Percentiles rank a stretch among this genome's conserved stretches.
Conservation (phyloP, 2,329 filamentous ascomycete genomes). For the Verticillium klebahnii region DNA sequence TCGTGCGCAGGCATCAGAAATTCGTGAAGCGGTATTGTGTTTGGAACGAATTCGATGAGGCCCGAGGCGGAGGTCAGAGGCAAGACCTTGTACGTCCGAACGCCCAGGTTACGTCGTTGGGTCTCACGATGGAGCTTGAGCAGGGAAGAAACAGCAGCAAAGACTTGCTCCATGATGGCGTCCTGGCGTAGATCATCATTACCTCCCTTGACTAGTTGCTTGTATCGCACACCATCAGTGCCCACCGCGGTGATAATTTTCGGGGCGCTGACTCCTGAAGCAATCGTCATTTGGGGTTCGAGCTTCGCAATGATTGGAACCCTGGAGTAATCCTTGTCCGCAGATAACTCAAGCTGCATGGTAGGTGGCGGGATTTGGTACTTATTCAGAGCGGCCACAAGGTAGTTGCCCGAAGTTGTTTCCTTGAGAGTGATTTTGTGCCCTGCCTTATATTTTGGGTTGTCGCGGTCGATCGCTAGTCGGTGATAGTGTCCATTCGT, state of each 20-base stretch:
- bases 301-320: slow-evolving; percentile 73
- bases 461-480: slow-evolving; percentile 61
- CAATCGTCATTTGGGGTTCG: slow-evolving; percentile 74
- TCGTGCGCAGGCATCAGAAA: slow-evolving; percentile 90
- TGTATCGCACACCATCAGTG: slow-evolving; percentile 74
- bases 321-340: slow-evolving; percentile 68
- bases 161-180: slow-evolving; percentile 98
- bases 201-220: slow-evolving; percentile 90
- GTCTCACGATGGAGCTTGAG: slow-evolving; percentile 82
- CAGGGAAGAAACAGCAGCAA: slow-evolving; percentile 88
- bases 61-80: slow-evolving; percentile 81
- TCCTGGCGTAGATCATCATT: slow-evolving; percentile 96
- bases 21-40: slow-evolving; percentile 88
- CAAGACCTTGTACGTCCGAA: slow-evolving; percentile 95
- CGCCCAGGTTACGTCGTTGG: slow-evolving; percentile 80
- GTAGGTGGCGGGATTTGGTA: slow-evolving; percentile 83
- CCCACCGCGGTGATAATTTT: slow-evolving; percentile 85
- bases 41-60: slow-evolving; percentile 93
- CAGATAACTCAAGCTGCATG: slow-evolving; percentile 72
- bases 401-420: slow-evolving; percentile 54
- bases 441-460: slow-evolving; percentile 62
- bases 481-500: slow-evolving; percentile 64
- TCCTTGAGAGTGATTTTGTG: slow-evolving; percentile 61
- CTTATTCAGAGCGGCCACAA: slow-evolving; percentile 59
- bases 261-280: slow-evolving; percentile 84